Conservation (phyloP, 2,329 filamentous ascomycete species). For the Pseudocercospora pini-densiflorae region DNA sequence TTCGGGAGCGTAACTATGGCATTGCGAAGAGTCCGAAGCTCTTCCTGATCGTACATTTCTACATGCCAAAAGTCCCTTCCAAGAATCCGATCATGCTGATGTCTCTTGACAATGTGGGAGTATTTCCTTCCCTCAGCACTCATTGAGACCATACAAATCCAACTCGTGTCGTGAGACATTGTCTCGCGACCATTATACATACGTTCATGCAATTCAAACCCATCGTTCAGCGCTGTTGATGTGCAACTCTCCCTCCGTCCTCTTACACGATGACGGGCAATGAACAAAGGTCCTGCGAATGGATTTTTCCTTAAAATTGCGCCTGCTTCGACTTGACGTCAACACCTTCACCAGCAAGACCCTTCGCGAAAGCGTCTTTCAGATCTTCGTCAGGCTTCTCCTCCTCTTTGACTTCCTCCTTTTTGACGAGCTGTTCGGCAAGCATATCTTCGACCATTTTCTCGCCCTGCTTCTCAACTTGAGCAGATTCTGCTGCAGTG, state of each 20-base stretch:
- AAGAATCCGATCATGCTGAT: neutral
- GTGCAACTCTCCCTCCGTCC: neutral
- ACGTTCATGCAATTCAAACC: neutral
- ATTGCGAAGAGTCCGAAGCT: neutral
- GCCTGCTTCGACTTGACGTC: slow-evolving; percentile 41
- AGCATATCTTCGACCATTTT: slow-evolving; percentile 47
- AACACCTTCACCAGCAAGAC: slow-evolving; percentile 48
- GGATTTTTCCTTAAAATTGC: neutral
- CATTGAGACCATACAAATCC: neutral
- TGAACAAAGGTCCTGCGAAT: no score
- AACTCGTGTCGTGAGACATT: neutral
- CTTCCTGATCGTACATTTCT: neutral
- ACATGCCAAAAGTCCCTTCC: neutral
- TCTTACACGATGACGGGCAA: no score
- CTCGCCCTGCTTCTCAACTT: slow-evolving; percentile 49
- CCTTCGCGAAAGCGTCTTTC: slow-evolving; percentile 47
- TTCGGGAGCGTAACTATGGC: neutral
- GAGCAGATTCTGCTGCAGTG: slow-evolving; percentile 41
- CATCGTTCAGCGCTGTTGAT: neutral
- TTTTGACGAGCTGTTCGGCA: slow-evolving; percentile 44
- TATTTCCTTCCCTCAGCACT: neutral
- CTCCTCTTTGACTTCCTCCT: slow-evolving; percentile 21
- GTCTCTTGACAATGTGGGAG: neutral
- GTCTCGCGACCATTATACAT: neutral
- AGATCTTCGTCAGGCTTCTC: slow-evolving; percentile 38